Percentiles rank a stretch among this genome's conserved stretches.
Evolutionary conservation across 345 rosid species (phyloP).

Genomic region (Passiflora organensis): DNA sequence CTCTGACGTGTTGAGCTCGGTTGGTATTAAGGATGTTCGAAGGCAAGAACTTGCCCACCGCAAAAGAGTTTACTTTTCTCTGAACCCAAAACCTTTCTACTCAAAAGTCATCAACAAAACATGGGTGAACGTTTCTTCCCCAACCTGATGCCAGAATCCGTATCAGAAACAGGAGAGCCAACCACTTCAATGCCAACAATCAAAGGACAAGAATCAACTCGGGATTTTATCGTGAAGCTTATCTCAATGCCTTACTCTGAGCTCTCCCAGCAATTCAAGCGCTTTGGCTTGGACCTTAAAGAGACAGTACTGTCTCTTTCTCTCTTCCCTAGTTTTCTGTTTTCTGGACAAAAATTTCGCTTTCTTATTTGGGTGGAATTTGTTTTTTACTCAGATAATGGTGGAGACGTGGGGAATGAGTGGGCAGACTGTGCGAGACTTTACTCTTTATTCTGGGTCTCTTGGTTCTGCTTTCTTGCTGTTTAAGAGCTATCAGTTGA

Average conservation of each 20-base stretch:
- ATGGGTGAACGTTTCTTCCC: slow-evolving; percentile 74
- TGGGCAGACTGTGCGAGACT: slow-evolving; percentile 12
- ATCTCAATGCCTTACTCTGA: slow-evolving; percentile 58
- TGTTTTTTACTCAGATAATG: slow-evolving; percentile 17
- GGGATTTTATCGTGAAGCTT: slow-evolving; percentile 50
- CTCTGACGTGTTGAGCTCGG: neutral
- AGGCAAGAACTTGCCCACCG: neutral
- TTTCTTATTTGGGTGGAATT: neutral
- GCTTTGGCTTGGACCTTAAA: slow-evolving; percentile 65
- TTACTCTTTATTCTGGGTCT: slow-evolving; percentile 22
- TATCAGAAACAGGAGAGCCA: neutral
- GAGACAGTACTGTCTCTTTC: slow-evolving; percentile 41
- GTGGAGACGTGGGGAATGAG: slow-evolving; percentile 19
- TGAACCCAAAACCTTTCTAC: neutral
- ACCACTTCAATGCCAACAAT: neutral
- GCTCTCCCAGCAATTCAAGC: slow-evolving; percentile 50
- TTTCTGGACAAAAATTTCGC: too few species aligned
- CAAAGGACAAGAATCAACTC: neutral
- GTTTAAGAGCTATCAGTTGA: slow-evolving; percentile 14
- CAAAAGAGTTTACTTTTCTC: neutral
- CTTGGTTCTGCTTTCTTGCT: slow-evolving; percentile 27
- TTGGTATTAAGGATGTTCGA: neutral
- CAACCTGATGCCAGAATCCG: slow-evolving; percentile 51
- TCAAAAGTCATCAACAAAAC: neutral
- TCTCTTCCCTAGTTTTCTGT: neutral